phyloP scores from a whole-genome alignment of 768 basidiomycete species.

The Albatrellus ellisii region DNA sequence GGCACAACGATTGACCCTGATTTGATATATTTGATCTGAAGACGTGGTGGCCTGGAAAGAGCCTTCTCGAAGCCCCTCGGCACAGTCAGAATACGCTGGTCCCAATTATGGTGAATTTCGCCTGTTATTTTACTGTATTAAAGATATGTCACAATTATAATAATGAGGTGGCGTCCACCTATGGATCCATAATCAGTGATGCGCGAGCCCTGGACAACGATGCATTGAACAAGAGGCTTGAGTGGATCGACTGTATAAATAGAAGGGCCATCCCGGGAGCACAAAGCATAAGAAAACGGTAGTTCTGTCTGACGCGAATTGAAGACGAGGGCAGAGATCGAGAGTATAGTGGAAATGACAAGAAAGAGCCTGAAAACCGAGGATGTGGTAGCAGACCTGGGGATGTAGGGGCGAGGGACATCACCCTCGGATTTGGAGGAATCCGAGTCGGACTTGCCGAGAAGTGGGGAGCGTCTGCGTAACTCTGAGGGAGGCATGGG shows the following conservation, averaged over 20 bases:
- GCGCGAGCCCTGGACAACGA: constrained; percentile 37
- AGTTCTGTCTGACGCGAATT: constrained; percentile 6
- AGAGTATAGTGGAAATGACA: constrained; percentile 13
- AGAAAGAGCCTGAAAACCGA: constrained; percentile 7
- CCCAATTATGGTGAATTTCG: constrained; percentile 30
- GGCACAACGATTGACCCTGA: constrained; percentile 54
- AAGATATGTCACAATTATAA: no score
- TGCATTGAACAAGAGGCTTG: constrained; percentile 43
- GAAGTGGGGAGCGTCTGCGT: constrained; percentile 13
- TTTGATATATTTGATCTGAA: constrained; percentile 35
- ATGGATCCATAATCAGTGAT: constrained; percentile 44
- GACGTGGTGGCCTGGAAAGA: constrained; percentile 15
- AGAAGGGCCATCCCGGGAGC: constrained; percentile 34
- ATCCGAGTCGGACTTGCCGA: background rate
- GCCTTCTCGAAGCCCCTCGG: no score
- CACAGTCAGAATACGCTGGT: constrained; percentile 11
- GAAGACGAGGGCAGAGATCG: constrained; percentile 13
- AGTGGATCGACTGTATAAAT: constrained; percentile 58
- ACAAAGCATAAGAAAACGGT: constrained; percentile 41
- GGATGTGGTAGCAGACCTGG: background rate
- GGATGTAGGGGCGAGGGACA: background rate
- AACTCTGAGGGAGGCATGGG: constrained; percentile 13
- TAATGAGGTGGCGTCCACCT: constrained; percentile 37
- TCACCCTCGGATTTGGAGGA: background rate
- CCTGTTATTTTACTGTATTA: no score